Percentiles rank a stretch among this genome's conserved stretches.
Evolutionary conservation across 177 flowering plant species (phyloP).

Genomic region (Telopea speciosissima): DNA sequence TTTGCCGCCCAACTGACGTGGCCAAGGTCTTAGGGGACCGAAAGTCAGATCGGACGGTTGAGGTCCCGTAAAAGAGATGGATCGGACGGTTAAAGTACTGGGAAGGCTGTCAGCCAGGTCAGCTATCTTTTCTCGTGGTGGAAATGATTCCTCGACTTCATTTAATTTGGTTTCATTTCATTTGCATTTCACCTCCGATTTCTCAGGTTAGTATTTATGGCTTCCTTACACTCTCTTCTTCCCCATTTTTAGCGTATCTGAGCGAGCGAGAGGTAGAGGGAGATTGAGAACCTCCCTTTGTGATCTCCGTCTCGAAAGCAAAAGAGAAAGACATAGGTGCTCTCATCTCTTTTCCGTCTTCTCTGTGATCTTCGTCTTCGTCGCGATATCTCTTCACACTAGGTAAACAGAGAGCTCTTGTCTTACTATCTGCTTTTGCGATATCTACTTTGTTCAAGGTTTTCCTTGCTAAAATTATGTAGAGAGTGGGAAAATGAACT

Average conservation of each 20-base stretch:
- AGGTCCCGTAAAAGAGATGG: neutral
- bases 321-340: neutral
- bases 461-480: too few relatives aligned
- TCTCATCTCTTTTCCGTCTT: neutral
- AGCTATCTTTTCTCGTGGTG: slow-evolving; percentile 36
- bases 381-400: neutral
- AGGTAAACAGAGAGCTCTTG: slow-evolving; percentile 1
- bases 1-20: neutral
- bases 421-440: neutral
- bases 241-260: neutral
- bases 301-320: neutral
- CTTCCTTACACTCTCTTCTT: neutral
- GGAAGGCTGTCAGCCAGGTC: slow-evolving; percentile 47
- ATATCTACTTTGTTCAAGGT: too few relatives aligned
- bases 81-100: slow-evolving; percentile 7
- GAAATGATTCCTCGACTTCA: slow-evolving; percentile 25
- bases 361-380: neutral
- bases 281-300: neutral
- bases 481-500: too few relatives aligned
- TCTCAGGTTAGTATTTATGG: neutral
- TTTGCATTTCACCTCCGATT: slow-evolving; percentile 20
- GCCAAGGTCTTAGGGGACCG: neutral
- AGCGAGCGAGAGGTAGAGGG: neutral
- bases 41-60: slow-evolving; percentile 14
- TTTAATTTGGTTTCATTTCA: slow-evolving; percentile 16